These are phyloP conservation scores for Calonectria pseudoturangicola DNA, from an alignment of 2,329 filamentous ascomycete genomes.

Conservation along the genomic window DNA sequence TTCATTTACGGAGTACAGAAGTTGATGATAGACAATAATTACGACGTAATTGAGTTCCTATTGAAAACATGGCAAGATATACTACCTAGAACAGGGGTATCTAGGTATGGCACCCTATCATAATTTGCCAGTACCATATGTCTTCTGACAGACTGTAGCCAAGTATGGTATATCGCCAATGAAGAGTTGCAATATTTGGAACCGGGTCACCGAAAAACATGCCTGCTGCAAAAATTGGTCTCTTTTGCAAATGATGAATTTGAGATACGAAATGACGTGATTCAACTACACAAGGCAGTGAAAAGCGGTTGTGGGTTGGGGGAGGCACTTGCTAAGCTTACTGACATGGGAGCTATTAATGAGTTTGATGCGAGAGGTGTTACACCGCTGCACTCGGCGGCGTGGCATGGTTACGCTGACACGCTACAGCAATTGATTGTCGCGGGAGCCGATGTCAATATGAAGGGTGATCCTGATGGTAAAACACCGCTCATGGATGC, in stretches of 20 bases:
- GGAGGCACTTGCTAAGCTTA: background rate
- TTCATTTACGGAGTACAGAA: background rate
- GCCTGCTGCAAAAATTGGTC: background rate
- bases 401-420: background rate
- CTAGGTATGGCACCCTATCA: background rate
- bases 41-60: background rate
- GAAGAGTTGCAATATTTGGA: fast-evolving
- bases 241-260: conserved; percentile 5
- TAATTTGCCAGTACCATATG: background rate
- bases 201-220: background rate
- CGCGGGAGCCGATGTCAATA: conserved; percentile 15
- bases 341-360: background rate
- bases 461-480: background rate
- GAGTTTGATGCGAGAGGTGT: background rate
- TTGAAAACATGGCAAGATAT: background rate
- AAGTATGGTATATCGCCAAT: background rate
- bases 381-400: background rate
- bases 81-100: background rate
- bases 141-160: background rate
- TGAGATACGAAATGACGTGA: background rate
- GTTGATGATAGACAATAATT: fast-evolving
- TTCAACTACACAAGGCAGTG: background rate
- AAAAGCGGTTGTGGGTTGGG: too few species aligned
- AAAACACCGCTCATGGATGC: background rate
- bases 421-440: conserved; percentile 20